Conservation (phyloP, 1,284 basidiomycete species). For the Tausonia pullulans region DNA sequence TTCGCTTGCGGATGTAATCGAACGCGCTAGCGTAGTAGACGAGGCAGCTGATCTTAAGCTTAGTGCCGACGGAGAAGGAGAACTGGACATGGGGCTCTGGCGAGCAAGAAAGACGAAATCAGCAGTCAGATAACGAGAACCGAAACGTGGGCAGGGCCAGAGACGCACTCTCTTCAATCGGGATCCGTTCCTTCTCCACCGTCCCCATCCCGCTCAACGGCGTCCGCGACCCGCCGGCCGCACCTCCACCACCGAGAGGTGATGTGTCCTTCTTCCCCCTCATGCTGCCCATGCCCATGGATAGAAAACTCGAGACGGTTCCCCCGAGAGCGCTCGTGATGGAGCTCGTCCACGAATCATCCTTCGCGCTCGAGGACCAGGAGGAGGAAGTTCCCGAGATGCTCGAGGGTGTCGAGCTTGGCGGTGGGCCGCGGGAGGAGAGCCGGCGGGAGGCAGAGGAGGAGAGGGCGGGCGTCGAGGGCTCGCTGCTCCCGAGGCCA, state of each 20-base stretch:
- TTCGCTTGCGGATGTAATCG: conserved; percentile 50
- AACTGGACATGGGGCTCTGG: conserved; percentile 34
- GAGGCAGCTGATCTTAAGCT: conserved; percentile 55
- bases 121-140: neutral
- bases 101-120: conserved; percentile 7
- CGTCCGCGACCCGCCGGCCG: conserved; percentile 19
- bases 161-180: conserved; percentile 1
- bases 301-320: conserved; percentile 26
- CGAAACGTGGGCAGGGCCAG: neutral
- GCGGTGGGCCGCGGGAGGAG: too few species aligned
- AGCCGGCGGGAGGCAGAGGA: too few species aligned
- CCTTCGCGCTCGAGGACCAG: neutral
- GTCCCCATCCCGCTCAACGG: too few species aligned
- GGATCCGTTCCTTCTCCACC: too few species aligned
- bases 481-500: too few species aligned
- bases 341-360: conserved; percentile 26
- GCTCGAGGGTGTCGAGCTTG: conserved; percentile 12
- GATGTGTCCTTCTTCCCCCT: conserved; percentile 13
- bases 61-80: conserved; percentile 59
- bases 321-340: conserved; percentile 26
- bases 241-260: conserved; percentile 13
- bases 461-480: too few species aligned
- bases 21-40: conserved; percentile 70
- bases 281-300: conserved; percentile 20
- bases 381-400: neutral